A percentile compares a stretch with the other conserved stretches of the same genome.
phyloP scores from a whole-genome alignment of 2,329 filamentous ascomycete genomes.

The Fusarium camptoceras region DNA sequence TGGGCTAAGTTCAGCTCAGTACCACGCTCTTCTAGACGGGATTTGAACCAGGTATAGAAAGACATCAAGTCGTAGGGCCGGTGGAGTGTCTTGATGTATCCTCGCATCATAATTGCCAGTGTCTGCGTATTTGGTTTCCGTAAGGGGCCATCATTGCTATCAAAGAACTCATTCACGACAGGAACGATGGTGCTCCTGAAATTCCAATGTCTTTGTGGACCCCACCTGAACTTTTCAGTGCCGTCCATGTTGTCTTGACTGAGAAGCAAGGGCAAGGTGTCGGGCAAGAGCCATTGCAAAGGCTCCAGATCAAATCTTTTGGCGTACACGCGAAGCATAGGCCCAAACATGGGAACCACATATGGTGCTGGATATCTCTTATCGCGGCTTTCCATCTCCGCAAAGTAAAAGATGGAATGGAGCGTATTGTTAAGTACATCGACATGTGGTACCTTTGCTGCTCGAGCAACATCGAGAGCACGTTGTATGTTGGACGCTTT shows the following conservation, averaged over 20 bases:
- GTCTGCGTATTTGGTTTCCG: conserved; percentile 55
- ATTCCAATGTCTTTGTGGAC: conserved; percentile 44
- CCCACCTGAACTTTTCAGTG: conserved; percentile 41
- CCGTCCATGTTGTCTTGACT: conserved; percentile 38
- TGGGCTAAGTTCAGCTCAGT: conserved; percentile 52
- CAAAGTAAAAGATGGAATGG: conserved; percentile 62
- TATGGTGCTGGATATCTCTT: conserved; percentile 48
- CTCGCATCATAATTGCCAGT: conserved; percentile 60
- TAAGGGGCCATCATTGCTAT: conserved; percentile 33
- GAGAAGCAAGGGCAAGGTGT: conserved; percentile 50
- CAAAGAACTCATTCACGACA: conserved; percentile 50
- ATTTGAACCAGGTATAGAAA: conserved; percentile 62
- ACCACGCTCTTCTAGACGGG: conserved; percentile 53
- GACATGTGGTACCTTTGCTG: conserved; percentile 60
- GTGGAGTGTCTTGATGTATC: conserved; percentile 58
- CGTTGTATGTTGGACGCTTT: conserved; percentile 64
- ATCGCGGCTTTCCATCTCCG: conserved; percentile 54
- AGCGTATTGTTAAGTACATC: conserved; percentile 56
- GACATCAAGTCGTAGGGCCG: conserved; percentile 56
- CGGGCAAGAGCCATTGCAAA: conserved; percentile 56
- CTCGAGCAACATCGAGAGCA: conserved; percentile 55
- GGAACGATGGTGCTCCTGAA: conserved; percentile 51
- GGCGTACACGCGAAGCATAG: conserved; percentile 62
- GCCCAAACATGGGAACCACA: conserved; percentile 55
- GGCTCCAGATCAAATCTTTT: conserved; percentile 61